Evolutionary conservation across 441 rosid species (phyloP), one percentile per base, ranked within the genome.

Genomic region (Dalechampia spathulata): DNA sequence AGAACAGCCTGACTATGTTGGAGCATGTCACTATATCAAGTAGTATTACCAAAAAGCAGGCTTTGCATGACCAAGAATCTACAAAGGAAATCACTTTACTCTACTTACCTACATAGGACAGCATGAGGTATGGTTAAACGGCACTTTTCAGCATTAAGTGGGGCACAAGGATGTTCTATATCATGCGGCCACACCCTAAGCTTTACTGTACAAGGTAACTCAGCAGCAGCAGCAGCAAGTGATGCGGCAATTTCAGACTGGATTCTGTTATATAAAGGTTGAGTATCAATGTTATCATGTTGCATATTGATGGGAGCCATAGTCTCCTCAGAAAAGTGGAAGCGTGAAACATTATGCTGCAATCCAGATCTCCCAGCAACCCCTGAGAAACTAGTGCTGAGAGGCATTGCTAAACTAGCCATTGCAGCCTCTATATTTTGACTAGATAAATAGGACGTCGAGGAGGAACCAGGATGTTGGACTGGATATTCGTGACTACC

Each of bases 181-280:
- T 83, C 84, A 71, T 85, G 83, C 15, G 83, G 58, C 96, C 98
- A 87, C 19, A 87, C 67, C 74, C 82, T 78, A 55, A 90, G 82
- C 64, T 87, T 87, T 64, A 90, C 95, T 7, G 96, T 87, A 67
- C 96, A 85, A 57, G 95, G 98, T 55, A 82, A 73, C 68, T 90
- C 92, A 22, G 83, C 83, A 55, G 96, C 82, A 55, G 89, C 86
- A 52, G 86, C 79, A 15, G 90, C 87, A 53, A 86, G 64, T 26
- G 87, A 81, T 1, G 90, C 61, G 59, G 90, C 87, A 71, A 87
- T 70, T 69, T 90, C 95, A 69, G 90, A 75, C 54, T 80, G 87
- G 39, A 83, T 68, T 64, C 81, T 81, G 57, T 74, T 87, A 16
- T 76, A 62, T 47, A 78, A 64, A 26, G 81, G 81, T 61, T 77